These are phyloP conservation scores for Yamadazyma triangularis DNA, from an alignment of 1,139 yeast species.

Conservation along the genomic window DNA sequence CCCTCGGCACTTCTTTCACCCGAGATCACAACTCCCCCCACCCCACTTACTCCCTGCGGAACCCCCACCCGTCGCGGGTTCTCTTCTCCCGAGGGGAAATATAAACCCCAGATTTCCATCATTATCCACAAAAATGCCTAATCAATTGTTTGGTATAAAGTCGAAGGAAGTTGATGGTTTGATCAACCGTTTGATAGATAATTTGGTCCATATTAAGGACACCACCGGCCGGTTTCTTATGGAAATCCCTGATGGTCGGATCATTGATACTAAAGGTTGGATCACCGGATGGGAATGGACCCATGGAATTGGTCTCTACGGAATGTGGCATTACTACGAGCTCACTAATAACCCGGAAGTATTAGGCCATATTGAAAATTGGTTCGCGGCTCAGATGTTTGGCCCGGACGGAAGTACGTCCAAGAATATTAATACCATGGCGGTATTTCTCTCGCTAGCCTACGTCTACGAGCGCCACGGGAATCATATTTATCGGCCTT, in stretches of 20 bases:
- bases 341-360: slow-evolving; percentile 17
- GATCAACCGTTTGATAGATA: slow-evolving; percentile 13
- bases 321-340: slow-evolving; percentile 31
- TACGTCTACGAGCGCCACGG: slow-evolving; percentile 21
- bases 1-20: background rate
- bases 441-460: slow-evolving; percentile 26
- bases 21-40: background rate
- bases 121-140: slow-evolving; percentile 12
- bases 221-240: slow-evolving; percentile 23
- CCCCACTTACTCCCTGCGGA: background rate
- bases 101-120: too few relatives aligned
- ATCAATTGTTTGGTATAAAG: slow-evolving; percentile 11
- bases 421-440: slow-evolving; percentile 31
- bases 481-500: slow-evolving; percentile 18
- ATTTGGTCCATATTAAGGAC: slow-evolving; percentile 19
- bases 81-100: too few relatives aligned
- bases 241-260: slow-evolving; percentile 26
- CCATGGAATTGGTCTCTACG: slow-evolving; percentile 28
- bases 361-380: slow-evolving; percentile 18
- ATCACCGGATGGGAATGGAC: slow-evolving; percentile 35
- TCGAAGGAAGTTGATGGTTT: slow-evolving; percentile 11
- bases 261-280: slow-evolving; percentile 33
- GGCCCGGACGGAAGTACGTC: slow-evolving; percentile 26
- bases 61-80: too few relatives aligned
- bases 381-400: slow-evolving; percentile 24